Percentiles rank a stretch among this genome's conserved stretches.
phyloP scores from a whole-genome alignment of 1,284 basidiomycete species.

The Coriolopsis trogii region DNA sequence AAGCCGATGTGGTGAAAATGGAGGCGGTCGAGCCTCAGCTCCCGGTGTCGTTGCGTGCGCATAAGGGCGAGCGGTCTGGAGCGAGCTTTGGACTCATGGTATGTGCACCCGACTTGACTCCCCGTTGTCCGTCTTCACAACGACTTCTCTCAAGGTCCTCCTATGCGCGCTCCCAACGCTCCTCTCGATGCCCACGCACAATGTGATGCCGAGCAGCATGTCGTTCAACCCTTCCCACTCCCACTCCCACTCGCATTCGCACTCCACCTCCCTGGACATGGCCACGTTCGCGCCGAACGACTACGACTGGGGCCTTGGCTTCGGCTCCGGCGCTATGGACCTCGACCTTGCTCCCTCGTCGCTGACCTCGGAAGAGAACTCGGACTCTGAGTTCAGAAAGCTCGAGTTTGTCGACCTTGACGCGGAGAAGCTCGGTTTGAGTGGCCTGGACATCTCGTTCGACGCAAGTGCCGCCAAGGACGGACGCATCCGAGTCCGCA shows the following conservation, averaged over 20 bases:
- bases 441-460: conserved; percentile 71
- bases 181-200: conserved; percentile 62
- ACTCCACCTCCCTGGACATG: conserved; percentile 53
- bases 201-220: conserved; percentile 53
- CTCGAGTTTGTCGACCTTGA: conserved; percentile 58
- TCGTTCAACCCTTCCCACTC: conserved; percentile 49
- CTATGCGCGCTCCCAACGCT: conserved; percentile 65
- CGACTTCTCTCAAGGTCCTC: conserved; percentile 18
- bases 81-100: conserved; percentile 76
- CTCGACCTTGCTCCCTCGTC: conserved; percentile 42
- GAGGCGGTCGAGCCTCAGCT: conserved; percentile 52
- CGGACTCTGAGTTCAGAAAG: conserved; percentile 37
- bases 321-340: conserved; percentile 50
- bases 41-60: conserved; percentile 44
- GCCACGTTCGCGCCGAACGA: conserved; percentile 43
- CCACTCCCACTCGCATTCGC: conserved; percentile 40
- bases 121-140: not conserved
- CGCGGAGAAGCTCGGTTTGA: conserved; percentile 52
- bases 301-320: conserved; percentile 56
- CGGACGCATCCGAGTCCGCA: conserved; percentile 73
- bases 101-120: conserved; percentile 10
- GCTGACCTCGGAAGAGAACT: conserved; percentile 27
- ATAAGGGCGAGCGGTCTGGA: conserved; percentile 50
- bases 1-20: conserved; percentile 51
- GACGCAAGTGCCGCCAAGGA: conserved; percentile 63